These are phyloP conservation scores for Omphalotus guepiniiformis DNA, from an alignment of 768 basidiomycete genomes.

Conservation along the genomic window DNA sequence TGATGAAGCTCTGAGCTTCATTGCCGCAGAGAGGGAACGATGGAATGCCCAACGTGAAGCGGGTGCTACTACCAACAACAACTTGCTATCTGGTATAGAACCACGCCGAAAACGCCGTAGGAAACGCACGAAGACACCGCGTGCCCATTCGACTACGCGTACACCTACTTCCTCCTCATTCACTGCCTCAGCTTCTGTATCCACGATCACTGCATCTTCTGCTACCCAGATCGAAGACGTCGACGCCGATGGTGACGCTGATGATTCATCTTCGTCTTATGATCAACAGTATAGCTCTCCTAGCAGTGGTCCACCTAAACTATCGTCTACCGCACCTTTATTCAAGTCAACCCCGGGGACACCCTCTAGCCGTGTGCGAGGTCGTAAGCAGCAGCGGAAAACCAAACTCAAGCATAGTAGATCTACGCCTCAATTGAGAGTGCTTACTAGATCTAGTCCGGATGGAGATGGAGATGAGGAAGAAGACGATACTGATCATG, in stretches of 20 bases:
- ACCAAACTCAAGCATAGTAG: conserved; percentile 7
- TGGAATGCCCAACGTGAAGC: conserved; percentile 44
- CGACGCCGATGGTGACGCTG: conserved; percentile 16
- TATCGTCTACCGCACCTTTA: conserved; percentile 12
- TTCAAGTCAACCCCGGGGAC: conserved; percentile 12
- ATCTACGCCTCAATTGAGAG: conserved; percentile 18
- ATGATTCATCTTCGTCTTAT: conserved; percentile 23
- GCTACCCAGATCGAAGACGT: conserved; percentile 10
- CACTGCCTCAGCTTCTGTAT: background rate
- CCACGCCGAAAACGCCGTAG: conserved; percentile 33
- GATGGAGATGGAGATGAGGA: conserved; percentile 11
- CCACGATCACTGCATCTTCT: conserved; percentile 6
- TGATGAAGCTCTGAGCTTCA: conserved; percentile 70
- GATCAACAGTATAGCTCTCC: conserved; percentile 16
- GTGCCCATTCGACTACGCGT: conserved; percentile 11
- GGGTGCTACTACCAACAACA: conserved; percentile 20
- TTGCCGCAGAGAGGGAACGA: conserved; percentile 65
- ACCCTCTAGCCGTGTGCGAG: conserved; percentile 7
- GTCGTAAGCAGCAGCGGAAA: background rate
- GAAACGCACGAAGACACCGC: conserved; percentile 26
- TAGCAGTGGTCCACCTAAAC: conserved; percentile 15
- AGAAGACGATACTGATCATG: conserved; percentile 6
- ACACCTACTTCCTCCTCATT: conserved; percentile 3
- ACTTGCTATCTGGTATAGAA: conserved; percentile 17
- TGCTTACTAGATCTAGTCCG: conserved; percentile 6